Conservation (phyloP, 177 flowering plant species). For the Tripterygium wilfordii region DNA sequence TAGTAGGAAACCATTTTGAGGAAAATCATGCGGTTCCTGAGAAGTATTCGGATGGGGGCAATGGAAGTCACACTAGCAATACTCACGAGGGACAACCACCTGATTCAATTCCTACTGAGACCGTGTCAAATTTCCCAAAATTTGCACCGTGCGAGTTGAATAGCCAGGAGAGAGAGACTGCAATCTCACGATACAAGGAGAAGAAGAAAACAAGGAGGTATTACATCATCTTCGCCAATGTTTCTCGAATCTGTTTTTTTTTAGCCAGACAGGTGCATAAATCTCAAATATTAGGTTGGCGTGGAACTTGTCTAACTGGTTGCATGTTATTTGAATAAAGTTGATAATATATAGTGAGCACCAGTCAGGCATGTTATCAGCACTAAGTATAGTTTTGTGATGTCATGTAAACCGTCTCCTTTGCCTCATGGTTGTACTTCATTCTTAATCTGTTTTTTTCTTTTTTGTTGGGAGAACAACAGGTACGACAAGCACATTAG, state of each 20-base stretch:
- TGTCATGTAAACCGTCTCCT: too few relatives aligned
- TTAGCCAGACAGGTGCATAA: too few relatives aligned
- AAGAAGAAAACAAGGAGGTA: constrained; percentile 89
- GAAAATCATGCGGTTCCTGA: constrained; percentile 27
- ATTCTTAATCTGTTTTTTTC: too few relatives aligned
- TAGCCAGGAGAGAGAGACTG: constrained; percentile 59
- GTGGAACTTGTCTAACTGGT: too few relatives aligned
- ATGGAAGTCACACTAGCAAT: constrained; percentile 7
- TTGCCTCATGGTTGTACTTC: too few relatives aligned
- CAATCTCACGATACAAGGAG: constrained; percentile 79
- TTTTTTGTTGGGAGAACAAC: constrained; percentile 10
- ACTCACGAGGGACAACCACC: constrained; percentile 9
- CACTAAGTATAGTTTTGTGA: too few relatives aligned
- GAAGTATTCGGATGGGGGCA: constrained; percentile 18
- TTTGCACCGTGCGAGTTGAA: constrained; percentile 29
- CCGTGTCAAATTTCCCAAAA: constrained; percentile 19
- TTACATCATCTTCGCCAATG: too few relatives aligned
- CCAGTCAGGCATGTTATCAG: too few relatives aligned
- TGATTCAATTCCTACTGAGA: constrained; percentile 13
- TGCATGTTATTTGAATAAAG: too few relatives aligned
- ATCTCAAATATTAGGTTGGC: too few relatives aligned
- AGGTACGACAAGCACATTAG: constrained; percentile 85
- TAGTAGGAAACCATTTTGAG: constrained; percentile 14
- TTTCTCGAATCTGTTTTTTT: too few relatives aligned
- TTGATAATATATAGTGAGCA: too few relatives aligned